Evolutionary conservation across 495 filamentous ascomycete genomes (phyloP), one percentile per base, ranked within the genome.

Genomic region (Hypoxylon lienhwacheense): DNA sequence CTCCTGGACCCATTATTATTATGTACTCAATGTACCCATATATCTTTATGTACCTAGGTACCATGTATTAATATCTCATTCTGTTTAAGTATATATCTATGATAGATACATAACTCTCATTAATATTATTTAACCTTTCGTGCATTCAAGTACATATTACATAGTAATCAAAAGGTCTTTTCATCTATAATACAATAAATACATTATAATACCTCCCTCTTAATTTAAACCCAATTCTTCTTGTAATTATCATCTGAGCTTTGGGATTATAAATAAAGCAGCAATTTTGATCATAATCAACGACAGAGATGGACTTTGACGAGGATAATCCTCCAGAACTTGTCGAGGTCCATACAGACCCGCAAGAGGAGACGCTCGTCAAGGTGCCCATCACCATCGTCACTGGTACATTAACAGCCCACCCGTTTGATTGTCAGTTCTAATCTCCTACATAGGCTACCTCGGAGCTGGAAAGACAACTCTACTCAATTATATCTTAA

Each of bases 391-490:
- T 98, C 51, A 97, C 95, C 1, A 90, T 98, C 42, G 86, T 98
- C 16, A 98, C 93, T 20, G 90, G 90, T 86, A 75, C 56, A 73
- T 59, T n/a, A 2, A 25, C 7, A 28, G 7, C 11, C 34, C 35
- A 31, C n/a, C 45, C 17, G 17, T 20, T 37, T 28, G n/a, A 22
- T 35, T 34, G 16, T 12, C 10, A 31, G 36, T 1, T 55, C 47
- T 71, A 29, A 67, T 42, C 37, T 32, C 16, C 12, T 22, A 8
- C 5, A n/a, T 40, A 80, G 79, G 81, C 5, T 98, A 97, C 61
- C 81, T 98, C 12, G 93, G 93, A 22, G 88, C 93, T 17, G 93
- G 93, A 14, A 98, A 98, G 69, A 97, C 92, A 0, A 97, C 95
- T 0, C 74, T 98, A 5, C 75, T 98, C 35, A 98, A 98, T 65